Conservation (phyloP, 1,139 yeast genomes). For the Diutina rugosa region DNA sequence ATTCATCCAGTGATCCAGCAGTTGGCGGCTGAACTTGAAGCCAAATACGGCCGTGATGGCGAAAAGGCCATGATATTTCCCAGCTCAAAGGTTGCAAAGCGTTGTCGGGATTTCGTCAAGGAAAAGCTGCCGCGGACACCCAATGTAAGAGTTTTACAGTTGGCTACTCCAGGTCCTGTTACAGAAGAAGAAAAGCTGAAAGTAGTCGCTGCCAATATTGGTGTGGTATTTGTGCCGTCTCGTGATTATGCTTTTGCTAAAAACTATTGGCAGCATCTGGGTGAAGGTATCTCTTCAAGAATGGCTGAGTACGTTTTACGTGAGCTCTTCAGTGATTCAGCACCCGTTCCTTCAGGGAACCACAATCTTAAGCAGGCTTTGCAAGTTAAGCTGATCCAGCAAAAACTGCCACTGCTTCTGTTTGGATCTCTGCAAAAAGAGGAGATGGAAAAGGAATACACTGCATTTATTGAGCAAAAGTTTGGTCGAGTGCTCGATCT, state of each 20-base stretch:
- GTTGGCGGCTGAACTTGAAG: slow-evolving; percentile 34
- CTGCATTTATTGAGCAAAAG: slow-evolving; percentile 72
- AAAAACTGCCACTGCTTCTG: slow-evolving; percentile 16
- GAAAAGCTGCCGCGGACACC: slow-evolving; percentile 15
- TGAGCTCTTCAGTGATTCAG: slow-evolving; percentile 33
- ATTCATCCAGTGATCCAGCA: slow-evolving; percentile 63
- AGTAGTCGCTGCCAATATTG: slow-evolving; percentile 53
- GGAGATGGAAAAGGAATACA: slow-evolving; percentile 38
- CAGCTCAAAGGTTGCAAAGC: slow-evolving; percentile 61
- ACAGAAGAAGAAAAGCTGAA: slow-evolving; percentile 45
- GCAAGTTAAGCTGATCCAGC: slow-evolving; percentile 26
- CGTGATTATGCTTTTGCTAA: slow-evolving; percentile 51
- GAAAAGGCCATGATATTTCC: slow-evolving; percentile 71
- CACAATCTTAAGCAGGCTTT: slow-evolving; percentile 16
- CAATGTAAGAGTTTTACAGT: slow-evolving; percentile 58
- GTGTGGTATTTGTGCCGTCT: slow-evolving; percentile 64
- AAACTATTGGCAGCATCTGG: slow-evolving; percentile 92
- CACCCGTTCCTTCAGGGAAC: not conserved
- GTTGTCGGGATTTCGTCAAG: slow-evolving; percentile 71
- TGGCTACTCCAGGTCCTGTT: slow-evolving; percentile 60
- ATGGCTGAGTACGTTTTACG: slow-evolving; percentile 73
- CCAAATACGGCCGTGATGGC: slow-evolving; percentile 64
- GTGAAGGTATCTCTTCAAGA: slow-evolving; percentile 88
- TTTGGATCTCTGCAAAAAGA: slow-evolving; percentile 14
- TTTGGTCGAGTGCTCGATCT: slow-evolving; percentile 82